Evolutionary conservation across 2,329 filamentous ascomycete genomes (phyloP), one percentile per base, ranked within the genome.

Genomic region (Magnaporthiopsis incrustans): DNA sequence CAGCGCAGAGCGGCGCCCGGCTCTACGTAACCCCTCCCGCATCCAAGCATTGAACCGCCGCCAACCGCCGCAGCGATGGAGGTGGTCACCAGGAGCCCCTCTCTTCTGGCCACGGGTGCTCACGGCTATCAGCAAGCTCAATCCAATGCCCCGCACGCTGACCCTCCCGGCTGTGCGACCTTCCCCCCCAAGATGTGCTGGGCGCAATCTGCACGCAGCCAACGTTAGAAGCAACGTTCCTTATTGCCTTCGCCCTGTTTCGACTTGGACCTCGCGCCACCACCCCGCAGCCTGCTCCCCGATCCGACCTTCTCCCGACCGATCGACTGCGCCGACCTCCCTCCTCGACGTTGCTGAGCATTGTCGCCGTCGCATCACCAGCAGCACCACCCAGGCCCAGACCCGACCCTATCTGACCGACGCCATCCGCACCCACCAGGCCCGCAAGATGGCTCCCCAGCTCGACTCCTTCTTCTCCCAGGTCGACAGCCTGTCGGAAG

Each of bases 401-500:
- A 25, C 64, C 66, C 77, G 77, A 69, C 69, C 77, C 22, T 86
- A 86, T 68, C 79, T 86, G 50, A 82, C 81, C 71, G 76, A 81
- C 69, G 76, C 82, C 68, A 74, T 84, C 69, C 79, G 81, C 72
- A 70, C 75, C 60, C 85, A 87, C 70, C 86, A 88, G 82, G 81
- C 84, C 71, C 83, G 79, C 79, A 90, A 86, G 76, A 97, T 97
- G 91, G 91, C 92, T 65, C 91, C 92, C 67, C 86, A 96, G 77
- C 87, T 99, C 70, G 91, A 97, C 77, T 84, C 88, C 68, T 98
- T 90, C 82, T 98, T 97, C 83, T 88, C 91, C 79, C 88, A 97
- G 84, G 92, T 97, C 71, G 92, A 97, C 77, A 79, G 79, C 74
- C 82, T 93, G 72, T 85, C 92, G 62, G 85, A 88, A 69, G 82